Evolutionary conservation across 257 asterid species (phyloP), one percentile per base, ranked within the genome.

Genomic region (Solanum phureja): DNA sequence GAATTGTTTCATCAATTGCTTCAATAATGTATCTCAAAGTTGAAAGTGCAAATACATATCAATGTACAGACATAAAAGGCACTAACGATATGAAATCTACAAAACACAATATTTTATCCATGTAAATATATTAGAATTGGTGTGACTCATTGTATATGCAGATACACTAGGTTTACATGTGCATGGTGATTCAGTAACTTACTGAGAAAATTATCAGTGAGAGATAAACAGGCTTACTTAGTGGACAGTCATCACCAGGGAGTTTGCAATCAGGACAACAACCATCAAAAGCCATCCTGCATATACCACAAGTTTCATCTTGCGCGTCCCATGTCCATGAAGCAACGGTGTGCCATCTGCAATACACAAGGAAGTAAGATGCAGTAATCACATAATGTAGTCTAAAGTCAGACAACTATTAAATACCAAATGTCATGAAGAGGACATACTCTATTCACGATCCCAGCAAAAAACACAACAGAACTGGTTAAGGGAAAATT

Each of bases 271-370:
- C 98, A 83, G 97, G 97, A 92, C 98, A 95, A 91, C 98, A 95
- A 77, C 98, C 97, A 92, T 95, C 97, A 88, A 94, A 93, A 46
- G 95, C 95, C 98, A 96, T 93, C 91, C 98, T 90, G 89, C 99
- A 95, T 85, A 96, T 94, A 69, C 99, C 99, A 75, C 99, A 96
- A 24, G 98, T 94, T 90, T 95, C 98, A 87, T 96, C 98, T 89
- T 94, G 96, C 11, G 98, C 96, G 88, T 96, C 95, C 99, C 99
- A 95, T 86, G 98, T 94, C 98, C 99, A 96, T 33, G 98, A 94
- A 87, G 97, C 95, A 89, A 96, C 94, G 35, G 94, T 95, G 87
- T 92, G 98, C 98, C 98, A 96, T 88, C 98, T 33, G 81, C 23
- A 40, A 86, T 34, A n/a, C 56, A 83, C 8, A 77, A 34, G 31